phyloP scores from a whole-genome alignment of 2,329 filamentous ascomycete species.

The Colletotrichum graminicola region DNA sequence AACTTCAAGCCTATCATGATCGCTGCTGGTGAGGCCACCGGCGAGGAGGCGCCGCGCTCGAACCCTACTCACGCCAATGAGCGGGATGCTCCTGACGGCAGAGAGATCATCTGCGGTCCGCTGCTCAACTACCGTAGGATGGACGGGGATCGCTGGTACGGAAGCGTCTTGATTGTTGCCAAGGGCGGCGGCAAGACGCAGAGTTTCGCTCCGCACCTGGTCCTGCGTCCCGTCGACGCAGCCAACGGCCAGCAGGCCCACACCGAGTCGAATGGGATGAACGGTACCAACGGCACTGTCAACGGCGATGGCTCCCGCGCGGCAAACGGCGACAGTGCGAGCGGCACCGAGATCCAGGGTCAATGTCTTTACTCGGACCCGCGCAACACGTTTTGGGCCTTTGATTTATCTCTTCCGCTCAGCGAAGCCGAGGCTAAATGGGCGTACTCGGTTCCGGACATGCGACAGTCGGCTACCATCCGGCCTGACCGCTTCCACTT shows the following conservation, averaged over 20 bases:
- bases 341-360: constrained; percentile 58
- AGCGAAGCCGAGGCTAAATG: constrained; percentile 77
- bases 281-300: constrained; percentile 50
- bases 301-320: constrained; percentile 46
- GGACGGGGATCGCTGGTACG: constrained; percentile 79
- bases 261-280: constrained; percentile 47
- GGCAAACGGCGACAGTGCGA: constrained; percentile 43
- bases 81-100: constrained; percentile 56
- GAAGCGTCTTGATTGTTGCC: constrained; percentile 87
- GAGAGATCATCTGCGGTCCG: constrained; percentile 77
- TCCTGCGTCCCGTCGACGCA: constrained; percentile 59
- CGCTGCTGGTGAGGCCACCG: constrained; percentile 54
- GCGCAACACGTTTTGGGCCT: constrained; percentile 91
- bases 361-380: constrained; percentile 74
- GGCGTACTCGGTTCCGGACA: constrained; percentile 79
- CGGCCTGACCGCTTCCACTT: constrained; percentile 76
- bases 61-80: constrained; percentile 37
- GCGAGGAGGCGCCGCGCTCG: constrained; percentile 43
- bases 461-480: constrained; percentile 70
- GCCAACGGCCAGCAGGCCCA: constrained; percentile 42
- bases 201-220: constrained; percentile 69
- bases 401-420: constrained; percentile 84
- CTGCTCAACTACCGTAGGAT: constrained; percentile 83
- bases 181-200: constrained; percentile 74
- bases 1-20: constrained; percentile 64